These are phyloP conservation scores for Protomyces pachydermus DNA, from an alignment of 1,139 yeast species.

Conservation along the genomic window DNA sequence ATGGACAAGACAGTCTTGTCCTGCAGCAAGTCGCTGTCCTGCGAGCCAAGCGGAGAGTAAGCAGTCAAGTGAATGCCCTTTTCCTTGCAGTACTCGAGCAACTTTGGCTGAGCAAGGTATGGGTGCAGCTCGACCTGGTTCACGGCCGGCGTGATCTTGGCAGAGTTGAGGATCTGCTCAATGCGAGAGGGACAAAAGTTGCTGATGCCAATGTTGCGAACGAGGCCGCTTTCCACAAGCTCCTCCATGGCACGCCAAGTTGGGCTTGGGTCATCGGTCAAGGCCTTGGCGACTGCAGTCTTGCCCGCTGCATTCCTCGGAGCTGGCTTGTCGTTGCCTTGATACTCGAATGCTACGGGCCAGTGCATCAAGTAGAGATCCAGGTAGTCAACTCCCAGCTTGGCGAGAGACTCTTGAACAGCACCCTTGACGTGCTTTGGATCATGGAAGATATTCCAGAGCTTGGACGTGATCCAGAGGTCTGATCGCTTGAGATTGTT, in stretches of 20 bases:
- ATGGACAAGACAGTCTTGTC: constrained; percentile 50
- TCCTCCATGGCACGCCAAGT: constrained; percentile 66
- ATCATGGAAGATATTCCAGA: constrained; percentile 39
- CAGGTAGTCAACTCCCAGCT: constrained; percentile 55
- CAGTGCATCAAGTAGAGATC: constrained; percentile 46
- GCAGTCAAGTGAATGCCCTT: constrained; percentile 33
- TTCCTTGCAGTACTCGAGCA: constrained; percentile 26
- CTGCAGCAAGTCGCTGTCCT: constrained; percentile 38
- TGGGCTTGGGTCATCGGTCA: constrained; percentile 23
- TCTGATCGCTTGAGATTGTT: constrained; percentile 67
- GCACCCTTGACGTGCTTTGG: constrained; percentile 50
- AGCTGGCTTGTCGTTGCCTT: background rate
- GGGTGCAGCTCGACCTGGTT: constrained; percentile 67
- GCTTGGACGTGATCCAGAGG: constrained; percentile 71
- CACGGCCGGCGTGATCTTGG: constrained; percentile 69
- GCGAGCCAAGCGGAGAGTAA: constrained; percentile 29
- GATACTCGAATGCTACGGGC: constrained; percentile 23
- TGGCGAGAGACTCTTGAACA: constrained; percentile 49
- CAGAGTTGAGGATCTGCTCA: constrained; percentile 61
- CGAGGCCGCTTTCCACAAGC: constrained; percentile 54
- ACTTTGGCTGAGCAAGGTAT: constrained; percentile 28
- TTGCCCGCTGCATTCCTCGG: constrained; percentile 21
- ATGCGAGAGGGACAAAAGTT: constrained; percentile 73
- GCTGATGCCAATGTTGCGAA: constrained; percentile 66
- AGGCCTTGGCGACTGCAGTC: background rate